These are phyloP conservation scores for Penicillium odoratum DNA, from an alignment of 495 filamentous ascomycete species.

Conservation along the genomic window DNA sequence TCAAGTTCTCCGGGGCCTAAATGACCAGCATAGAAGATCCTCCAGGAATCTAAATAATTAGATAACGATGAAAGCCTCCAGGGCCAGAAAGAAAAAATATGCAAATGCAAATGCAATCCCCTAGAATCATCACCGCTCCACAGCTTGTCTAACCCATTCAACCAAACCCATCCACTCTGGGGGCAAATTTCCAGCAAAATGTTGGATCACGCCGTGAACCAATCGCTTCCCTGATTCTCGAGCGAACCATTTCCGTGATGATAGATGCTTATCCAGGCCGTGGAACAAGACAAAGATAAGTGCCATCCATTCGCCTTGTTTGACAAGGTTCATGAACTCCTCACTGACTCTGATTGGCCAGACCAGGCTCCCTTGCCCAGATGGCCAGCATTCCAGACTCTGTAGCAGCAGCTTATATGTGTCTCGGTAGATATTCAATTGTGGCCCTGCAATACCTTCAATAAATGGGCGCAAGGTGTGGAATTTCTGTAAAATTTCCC, in stretches of 20 bases:
- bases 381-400: conserved; percentile 11
- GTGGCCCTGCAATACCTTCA: background rate
- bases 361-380: conserved; percentile 9
- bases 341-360: conserved; percentile 10
- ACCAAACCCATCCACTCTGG: conserved; percentile 9
- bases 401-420: conserved; percentile 13
- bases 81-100: background rate
- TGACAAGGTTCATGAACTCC: conserved; percentile 5
- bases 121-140: conserved; percentile 3
- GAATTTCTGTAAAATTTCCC: conserved; percentile 11
- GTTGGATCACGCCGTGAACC: conserved; percentile 9
- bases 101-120: background rate
- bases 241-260: conserved; percentile 17
- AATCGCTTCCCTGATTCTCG: conserved; percentile 11
- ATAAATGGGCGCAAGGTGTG: conserved; percentile 6
- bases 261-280: conserved; percentile 13
- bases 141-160: conserved; percentile 11
- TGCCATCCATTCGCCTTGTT: conserved; percentile 15
- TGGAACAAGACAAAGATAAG: conserved; percentile 16
- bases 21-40: background rate
- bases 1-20: background rate
- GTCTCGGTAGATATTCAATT: conserved; percentile 11
- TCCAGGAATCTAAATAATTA: background rate
- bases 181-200: conserved; percentile 7
- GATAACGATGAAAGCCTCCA: background rate